Conservation (phyloP, 352 stramenopile species). For the Globisporangium ultimum region DNA sequence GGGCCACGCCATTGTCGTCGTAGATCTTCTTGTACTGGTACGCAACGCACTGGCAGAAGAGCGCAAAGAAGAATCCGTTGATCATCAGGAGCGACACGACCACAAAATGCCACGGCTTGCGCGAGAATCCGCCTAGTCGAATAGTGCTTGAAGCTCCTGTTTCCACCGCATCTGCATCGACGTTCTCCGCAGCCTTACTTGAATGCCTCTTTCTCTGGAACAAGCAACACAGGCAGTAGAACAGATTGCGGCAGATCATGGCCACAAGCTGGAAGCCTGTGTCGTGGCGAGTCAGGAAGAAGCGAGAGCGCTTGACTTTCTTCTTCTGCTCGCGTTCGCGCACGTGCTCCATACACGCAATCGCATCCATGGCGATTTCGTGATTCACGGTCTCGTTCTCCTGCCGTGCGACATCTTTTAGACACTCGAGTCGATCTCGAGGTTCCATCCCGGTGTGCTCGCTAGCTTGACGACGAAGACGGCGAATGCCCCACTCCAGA, state of each 20-base stretch:
- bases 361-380: conserved; percentile 23
- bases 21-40: conserved; percentile 8
- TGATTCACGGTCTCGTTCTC: conserved; percentile 15
- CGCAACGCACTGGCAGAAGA: conserved; percentile 12
- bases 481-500: conserved; percentile 25
- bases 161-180: too few relatives aligned
- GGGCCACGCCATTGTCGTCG: conserved; percentile 1
- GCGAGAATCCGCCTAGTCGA: background rate
- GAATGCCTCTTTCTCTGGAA: too few relatives aligned
- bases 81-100: conserved; percentile 11
- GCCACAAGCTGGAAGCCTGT: too few relatives aligned
- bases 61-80: conserved; percentile 14
- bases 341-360: conserved; percentile 22
- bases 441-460: conserved; percentile 2
- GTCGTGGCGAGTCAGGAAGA: conserved; percentile 2
- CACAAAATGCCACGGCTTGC: conserved; percentile 9
- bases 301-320: background rate
- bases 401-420: conserved; percentile 16
- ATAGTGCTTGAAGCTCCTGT: background rate
- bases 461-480: conserved; percentile 27
- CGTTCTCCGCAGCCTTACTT: too few relatives aligned
- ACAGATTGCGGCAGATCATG: too few relatives aligned
- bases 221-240: too few relatives aligned
- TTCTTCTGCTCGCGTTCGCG: conserved; percentile 8
- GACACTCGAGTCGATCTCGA: conserved; percentile 14